Base-by-base conservation (phyloP, 176 grass and related monocot species). In the Musa troglodytarum region DNA sequence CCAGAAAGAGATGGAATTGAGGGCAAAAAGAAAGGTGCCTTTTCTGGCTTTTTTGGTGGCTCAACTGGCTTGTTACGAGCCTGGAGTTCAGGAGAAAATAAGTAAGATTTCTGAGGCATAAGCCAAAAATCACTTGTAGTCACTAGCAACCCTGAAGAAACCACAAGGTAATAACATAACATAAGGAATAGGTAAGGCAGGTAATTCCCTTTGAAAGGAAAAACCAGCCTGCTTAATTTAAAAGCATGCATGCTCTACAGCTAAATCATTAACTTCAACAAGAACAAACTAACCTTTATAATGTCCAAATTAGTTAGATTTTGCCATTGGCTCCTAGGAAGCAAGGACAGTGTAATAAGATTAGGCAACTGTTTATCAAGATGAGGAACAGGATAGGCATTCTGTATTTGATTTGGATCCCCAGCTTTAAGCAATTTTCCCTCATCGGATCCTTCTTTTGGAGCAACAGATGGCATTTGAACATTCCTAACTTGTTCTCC, bases 301-400 rank as follows among this genome's bases (percentile, higher is more conserved):
- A 99, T 94, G 76, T 99, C 95, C 81, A 99, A 84, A 82, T 99
- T 99, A 43, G 90, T 89, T 65, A 94, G 84, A 78, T 76, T 91
- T 99, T 94, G 90, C 90, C 95, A 99, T 79, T 99, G 90, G 72
- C 95, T 99, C 87, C 77, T 89, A 49, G 95, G 95, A 83, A 99
- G 95, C 79, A 99, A 85, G 64, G 95, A 99, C 23, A 94, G 95
- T 65, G 90, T 99, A 50, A 99, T 79, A 62, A 99, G 76, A 89
- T 99, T 87, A 24, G 90, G 88, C 82, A 99, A 91, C 83, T 94
- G 95, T 62, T 85, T 83, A 69, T 84, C 74, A 80, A 50, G 71
- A 81, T 83, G 75, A 17, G 82, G 72, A 67, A 89, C 79, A 64
- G 26, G 25, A 75, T 78, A 52, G 66, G 87, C 74, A 74, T 71